phyloP scores from a whole-genome alignment of 2,329 filamentous ascomycete species.

The Aureobasidium pullulans region DNA sequence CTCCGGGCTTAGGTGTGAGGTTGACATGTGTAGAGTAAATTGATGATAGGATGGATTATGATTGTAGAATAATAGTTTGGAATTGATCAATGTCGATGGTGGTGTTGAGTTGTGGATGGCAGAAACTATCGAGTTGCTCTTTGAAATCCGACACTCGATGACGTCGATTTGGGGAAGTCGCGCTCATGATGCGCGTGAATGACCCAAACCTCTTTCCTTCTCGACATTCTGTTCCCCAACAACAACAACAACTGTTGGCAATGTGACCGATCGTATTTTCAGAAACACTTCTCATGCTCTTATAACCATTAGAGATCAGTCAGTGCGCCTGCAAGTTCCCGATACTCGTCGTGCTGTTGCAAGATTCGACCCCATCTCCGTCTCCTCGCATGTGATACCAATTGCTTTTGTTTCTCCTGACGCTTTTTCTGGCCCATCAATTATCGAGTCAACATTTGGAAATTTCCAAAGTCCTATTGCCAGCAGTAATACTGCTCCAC shows the following conservation, averaged over 20 bases:
- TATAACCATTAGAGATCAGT: not conserved
- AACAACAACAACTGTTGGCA: not conserved
- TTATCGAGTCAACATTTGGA: no score
- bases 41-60: not conserved
- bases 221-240: not conserved
- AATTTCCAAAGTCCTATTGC: no score
- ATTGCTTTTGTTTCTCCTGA: no score
- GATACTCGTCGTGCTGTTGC: not conserved
- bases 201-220: not conserved
- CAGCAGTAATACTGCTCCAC: not conserved
- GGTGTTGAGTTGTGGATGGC: not conserved
- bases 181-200: not conserved
- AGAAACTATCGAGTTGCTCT: not conserved
- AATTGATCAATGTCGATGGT: not conserved
- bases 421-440: not conserved
- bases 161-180: not conserved
- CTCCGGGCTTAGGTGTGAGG: constrained; percentile 21
- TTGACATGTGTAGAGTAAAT: not conserved
- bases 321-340: not conserved
- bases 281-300: not conserved
- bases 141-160: not conserved
- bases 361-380: not conserved
- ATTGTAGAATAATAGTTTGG: not conserved
- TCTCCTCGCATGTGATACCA: not conserved
- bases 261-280: no score